Conservation (phyloP, 129 eudicot genomes). For the Heracleum sosnowskyi region DNA sequence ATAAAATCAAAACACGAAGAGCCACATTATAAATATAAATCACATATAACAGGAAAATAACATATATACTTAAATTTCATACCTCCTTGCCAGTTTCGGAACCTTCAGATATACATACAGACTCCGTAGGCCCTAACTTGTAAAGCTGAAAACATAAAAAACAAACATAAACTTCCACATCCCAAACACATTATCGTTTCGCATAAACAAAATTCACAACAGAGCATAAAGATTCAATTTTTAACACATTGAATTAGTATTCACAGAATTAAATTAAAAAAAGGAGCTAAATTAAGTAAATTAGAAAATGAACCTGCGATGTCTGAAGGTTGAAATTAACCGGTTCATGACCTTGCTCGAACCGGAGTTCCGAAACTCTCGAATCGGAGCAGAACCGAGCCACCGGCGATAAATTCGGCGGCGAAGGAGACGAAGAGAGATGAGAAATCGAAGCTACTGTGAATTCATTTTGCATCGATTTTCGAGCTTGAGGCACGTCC, state of each 20-base stretch:
- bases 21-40: background rate
- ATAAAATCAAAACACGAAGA: background rate
- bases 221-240: background rate
- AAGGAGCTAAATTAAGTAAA: background rate
- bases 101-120: conserved; percentile 56
- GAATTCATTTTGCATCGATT: conserved; percentile 21
- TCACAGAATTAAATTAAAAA: background rate
- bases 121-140: conserved; percentile 56
- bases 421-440: conserved; percentile 12
- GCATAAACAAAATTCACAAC: background rate
- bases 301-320: conserved; percentile 15
- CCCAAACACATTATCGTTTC: background rate
- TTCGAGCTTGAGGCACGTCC: conserved; percentile 21
- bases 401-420: conserved; percentile 23
- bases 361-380: conserved; percentile 21
- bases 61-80: conserved; percentile 7
- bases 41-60: background rate
- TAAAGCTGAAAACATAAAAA: conserved; percentile 41
- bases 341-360: conserved; percentile 21
- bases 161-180: conserved; percentile 3
- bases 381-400: conserved; percentile 29
- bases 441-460: conserved; percentile 27
- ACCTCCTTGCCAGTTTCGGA: conserved; percentile 66
- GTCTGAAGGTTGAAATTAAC: conserved; percentile 21
- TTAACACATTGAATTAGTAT: background rate